phyloP scores from a whole-genome alignment of 148 eudicot genomes.

The Persicaria maculosa region DNA sequence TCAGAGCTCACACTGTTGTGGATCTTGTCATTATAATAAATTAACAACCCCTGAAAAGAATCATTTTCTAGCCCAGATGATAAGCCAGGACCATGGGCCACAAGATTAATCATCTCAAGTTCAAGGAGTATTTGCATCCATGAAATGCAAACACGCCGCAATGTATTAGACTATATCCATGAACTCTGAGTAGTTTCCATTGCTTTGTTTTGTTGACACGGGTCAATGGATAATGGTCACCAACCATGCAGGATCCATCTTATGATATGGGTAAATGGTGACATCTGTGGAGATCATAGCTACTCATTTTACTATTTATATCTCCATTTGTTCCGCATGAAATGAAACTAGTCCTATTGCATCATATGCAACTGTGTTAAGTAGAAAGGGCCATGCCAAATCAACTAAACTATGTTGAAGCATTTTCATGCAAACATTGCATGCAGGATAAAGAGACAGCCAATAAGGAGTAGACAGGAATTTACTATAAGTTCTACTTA shows the following conservation, averaged over 20 bases:
- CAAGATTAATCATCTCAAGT: background rate
- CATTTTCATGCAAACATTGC: background rate
- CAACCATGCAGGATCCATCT: too few species aligned
- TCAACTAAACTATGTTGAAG: background rate
- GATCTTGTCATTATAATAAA: too few species aligned
- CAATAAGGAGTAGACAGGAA: constrained; percentile 7
- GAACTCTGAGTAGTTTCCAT: background rate
- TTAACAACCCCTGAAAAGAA: too few species aligned
- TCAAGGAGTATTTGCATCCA: background rate
- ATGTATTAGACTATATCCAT: background rate
- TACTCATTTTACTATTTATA: background rate
- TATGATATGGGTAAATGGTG: too few species aligned
- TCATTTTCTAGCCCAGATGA: too few species aligned
- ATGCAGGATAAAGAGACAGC: background rate
- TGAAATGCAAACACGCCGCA: background rate
- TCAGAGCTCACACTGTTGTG: too few species aligned
- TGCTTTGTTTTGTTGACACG: background rate
- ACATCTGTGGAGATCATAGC: background rate
- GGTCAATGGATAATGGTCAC: too few species aligned
- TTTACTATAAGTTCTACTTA: constrained; percentile 16
- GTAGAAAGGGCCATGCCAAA: background rate
- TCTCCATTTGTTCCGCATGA: too few species aligned
- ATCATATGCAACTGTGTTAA: background rate
- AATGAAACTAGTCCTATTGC: background rate
- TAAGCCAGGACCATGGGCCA: too few species aligned